A percentile compares a stretch with the other conserved stretches of the same genome.
phyloP scores from a whole-genome alignment of 2,329 filamentous ascomycete genomes.

The Aspergillus brasiliensis region DNA sequence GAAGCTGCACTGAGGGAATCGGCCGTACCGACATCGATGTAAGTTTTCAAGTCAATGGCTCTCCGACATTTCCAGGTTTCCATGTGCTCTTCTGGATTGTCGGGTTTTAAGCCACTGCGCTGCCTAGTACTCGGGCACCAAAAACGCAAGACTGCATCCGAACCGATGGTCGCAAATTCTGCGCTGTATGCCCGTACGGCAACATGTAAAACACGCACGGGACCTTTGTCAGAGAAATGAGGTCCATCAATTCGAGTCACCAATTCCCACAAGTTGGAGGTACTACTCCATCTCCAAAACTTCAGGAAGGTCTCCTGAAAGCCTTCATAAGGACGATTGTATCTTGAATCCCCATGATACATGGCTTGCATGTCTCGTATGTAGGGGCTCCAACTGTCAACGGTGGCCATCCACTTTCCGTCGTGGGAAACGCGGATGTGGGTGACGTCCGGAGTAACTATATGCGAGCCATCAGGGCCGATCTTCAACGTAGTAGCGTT shows the following conservation, averaged over 20 bases:
- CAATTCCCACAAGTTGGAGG: slow-evolving; percentile 66
- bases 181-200: slow-evolving; percentile 67
- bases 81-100: slow-evolving; percentile 50
- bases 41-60: slow-evolving; percentile 52
- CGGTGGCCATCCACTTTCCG: slow-evolving; percentile 85
- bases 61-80: slow-evolving; percentile 75
- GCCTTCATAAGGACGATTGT: slow-evolving; percentile 47
- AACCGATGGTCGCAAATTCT: slow-evolving; percentile 82
- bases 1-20: slow-evolving; percentile 57
- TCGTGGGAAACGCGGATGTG: slow-evolving; percentile 75
- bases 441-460: slow-evolving; percentile 77
- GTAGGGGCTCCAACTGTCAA: slow-evolving; percentile 87
- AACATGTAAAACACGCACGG: slow-evolving; percentile 69
- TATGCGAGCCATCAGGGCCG: slow-evolving; percentile 68
- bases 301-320: slow-evolving; percentile 77
- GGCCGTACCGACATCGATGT: slow-evolving; percentile 26
- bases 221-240: slow-evolving; percentile 61
- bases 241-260: slow-evolving; percentile 82
- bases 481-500: slow-evolving; percentile 81
- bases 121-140: slow-evolving; percentile 77
- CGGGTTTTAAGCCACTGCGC: slow-evolving; percentile 67
- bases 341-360: slow-evolving; percentile 41
- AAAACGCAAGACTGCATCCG: slow-evolving; percentile 74
- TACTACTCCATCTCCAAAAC: slow-evolving; percentile 75
- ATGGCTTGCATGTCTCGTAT: slow-evolving; percentile 66